Percentiles rank a stretch among this genome's conserved stretches.
These are phyloP conservation scores for Kitagawia praeruptora DNA, from an alignment of 129 eudicot genomes.

Conservation along the genomic window DNA sequence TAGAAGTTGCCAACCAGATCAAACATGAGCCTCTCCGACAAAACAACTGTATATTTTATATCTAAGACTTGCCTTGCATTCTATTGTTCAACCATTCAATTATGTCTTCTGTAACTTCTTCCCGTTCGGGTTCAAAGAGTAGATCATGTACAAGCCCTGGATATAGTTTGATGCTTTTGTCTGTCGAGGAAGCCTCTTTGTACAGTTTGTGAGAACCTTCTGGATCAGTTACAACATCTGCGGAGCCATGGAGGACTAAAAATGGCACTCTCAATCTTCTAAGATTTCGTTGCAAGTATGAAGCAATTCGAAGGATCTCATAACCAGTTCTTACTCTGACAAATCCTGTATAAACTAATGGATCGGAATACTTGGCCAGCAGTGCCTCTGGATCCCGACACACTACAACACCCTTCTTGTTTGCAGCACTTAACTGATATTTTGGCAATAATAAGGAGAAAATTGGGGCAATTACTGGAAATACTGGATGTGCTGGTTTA, in stretches of 20 bases:
- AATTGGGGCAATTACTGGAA: constrained; percentile 60
- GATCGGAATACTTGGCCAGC: constrained; percentile 72
- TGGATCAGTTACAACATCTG: constrained; percentile 77
- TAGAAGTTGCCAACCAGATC: background rate
- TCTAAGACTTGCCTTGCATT: constrained; percentile 1
- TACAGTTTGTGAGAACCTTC: constrained; percentile 52
- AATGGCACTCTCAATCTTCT: constrained; percentile 47
- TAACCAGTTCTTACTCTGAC: constrained; percentile 68
- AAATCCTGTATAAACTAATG: constrained; percentile 77
- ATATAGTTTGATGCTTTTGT: constrained; percentile 53
- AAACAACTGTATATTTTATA: background rate
- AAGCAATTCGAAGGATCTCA: constrained; percentile 60
- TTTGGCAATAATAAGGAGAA: constrained; percentile 63
- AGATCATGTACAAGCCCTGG: constrained; percentile 60
- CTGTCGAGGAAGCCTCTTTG: constrained; percentile 54
- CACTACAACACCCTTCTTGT: constrained; percentile 50
- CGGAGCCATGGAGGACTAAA: constrained; percentile 74
- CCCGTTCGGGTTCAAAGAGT: constrained; percentile 77
- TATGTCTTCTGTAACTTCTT: constrained; percentile 41
- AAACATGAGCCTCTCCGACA: background rate
- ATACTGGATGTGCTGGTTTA: constrained; percentile 78
- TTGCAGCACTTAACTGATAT: constrained; percentile 74
- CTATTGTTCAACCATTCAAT: constrained; percentile 63
- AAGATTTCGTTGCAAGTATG: constrained; percentile 54
- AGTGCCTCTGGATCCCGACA: constrained; percentile 86